These are phyloP conservation scores for Corymbia calophylla DNA, from an alignment of 441 rosid genomes.

Conservation along the genomic window DNA sequence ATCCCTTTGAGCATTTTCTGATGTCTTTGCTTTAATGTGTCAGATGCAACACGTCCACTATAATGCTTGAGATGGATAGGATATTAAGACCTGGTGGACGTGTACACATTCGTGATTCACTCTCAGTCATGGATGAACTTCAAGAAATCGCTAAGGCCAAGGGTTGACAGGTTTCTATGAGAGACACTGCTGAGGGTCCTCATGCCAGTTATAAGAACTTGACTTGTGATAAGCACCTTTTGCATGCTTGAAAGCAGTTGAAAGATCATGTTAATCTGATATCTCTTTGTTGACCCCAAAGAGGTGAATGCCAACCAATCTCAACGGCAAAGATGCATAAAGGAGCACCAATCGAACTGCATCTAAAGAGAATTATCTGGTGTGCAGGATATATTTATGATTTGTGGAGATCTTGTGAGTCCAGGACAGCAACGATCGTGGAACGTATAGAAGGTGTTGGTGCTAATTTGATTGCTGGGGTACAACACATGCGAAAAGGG, in stretches of 20 bases:
- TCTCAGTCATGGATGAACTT: conserved; percentile 78
- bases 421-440: background rate
- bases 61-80: conserved; percentile 99
- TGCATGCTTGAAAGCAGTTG: conserved; percentile 30
- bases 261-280: background rate
- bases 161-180: conserved; percentile 67
- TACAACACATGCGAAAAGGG: background rate
- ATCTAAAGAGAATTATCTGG: background rate
- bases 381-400: background rate
- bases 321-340: background rate
- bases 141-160: conserved; percentile 66
- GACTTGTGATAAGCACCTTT: conserved; percentile 63
- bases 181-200: conserved; percentile 93
- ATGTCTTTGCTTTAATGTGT: background rate
- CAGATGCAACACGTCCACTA: conserved; percentile 84
- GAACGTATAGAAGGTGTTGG: background rate
- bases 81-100: conserved; percentile 93
- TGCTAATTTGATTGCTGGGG: background rate
- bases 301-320: background rate
- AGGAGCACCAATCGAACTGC: background rate
- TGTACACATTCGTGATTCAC: conserved; percentile 75
- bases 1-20: background rate
- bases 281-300: background rate
- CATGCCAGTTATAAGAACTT: conserved; percentile 87
- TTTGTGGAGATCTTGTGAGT: background rate